phyloP scores from a whole-genome alignment of 176 grass and related monocot species.

The Stipa capillata region DNA sequence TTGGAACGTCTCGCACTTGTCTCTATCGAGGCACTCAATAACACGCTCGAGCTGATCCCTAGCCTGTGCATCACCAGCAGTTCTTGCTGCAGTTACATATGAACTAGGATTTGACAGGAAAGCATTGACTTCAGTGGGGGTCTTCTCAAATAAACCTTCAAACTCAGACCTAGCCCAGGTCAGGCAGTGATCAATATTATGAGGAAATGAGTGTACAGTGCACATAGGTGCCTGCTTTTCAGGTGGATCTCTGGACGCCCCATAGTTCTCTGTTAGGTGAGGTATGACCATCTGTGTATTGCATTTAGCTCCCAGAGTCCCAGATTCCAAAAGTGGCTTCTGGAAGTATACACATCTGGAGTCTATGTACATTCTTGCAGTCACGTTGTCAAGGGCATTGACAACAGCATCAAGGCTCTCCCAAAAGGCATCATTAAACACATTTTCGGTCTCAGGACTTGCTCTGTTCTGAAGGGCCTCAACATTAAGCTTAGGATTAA shows the following conservation, averaged over 20 bases:
- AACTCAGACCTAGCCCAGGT: slow-evolving; percentile 93
- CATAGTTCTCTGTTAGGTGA: slow-evolving; percentile 89
- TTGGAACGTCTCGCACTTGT: slow-evolving; percentile 81
- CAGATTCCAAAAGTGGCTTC: slow-evolving; percentile 86
- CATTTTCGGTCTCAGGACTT: slow-evolving; percentile 92
- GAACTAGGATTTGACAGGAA: slow-evolving; percentile 63
- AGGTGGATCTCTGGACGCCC: slow-evolving; percentile 91
- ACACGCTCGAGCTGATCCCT: slow-evolving; percentile 69
- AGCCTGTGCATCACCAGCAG: slow-evolving; percentile 77
- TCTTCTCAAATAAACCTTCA: slow-evolving; percentile 94
- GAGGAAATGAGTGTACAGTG: slow-evolving; percentile 91
- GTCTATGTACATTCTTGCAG: slow-evolving; percentile 91
- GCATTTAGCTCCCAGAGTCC: slow-evolving; percentile 89
- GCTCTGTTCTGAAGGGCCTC: slow-evolving; percentile 84
- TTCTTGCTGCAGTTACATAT: slow-evolving; percentile 58
- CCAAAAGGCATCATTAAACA: slow-evolving; percentile 84
- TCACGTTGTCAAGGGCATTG: slow-evolving; percentile 86
- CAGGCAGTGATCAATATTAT: slow-evolving; percentile 93
- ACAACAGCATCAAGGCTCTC: slow-evolving; percentile 77
- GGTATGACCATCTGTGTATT: slow-evolving; percentile 98
- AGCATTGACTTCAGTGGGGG: slow-evolving; percentile 75
- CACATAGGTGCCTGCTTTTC: slow-evolving; percentile 97
- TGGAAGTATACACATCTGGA: slow-evolving; percentile 87
- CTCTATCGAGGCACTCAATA: slow-evolving; percentile 74
- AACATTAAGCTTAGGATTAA: slow-evolving; percentile 69